Conservation (phyloP, 768 basidiomycete species). For the Phaffia australis region DNA sequence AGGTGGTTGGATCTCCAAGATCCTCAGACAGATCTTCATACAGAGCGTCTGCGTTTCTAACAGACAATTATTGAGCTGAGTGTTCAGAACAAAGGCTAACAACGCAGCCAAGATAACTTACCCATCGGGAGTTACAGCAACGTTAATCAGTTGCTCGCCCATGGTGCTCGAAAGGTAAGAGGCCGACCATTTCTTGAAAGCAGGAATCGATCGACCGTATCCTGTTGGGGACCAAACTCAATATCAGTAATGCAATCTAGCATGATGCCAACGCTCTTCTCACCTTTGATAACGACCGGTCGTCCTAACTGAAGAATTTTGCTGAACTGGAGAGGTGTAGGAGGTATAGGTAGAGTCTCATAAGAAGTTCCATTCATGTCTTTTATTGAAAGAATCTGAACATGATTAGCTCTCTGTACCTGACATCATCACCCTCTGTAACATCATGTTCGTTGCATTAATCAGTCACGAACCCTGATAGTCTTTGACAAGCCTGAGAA, state of each 20-base stretch:
- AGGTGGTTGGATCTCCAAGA: slow-evolving; percentile 48
- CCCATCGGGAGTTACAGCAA: slow-evolving; percentile 80
- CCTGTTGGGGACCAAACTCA: slow-evolving; percentile 1
- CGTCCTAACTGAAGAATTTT: slow-evolving; percentile 56
- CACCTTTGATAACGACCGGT: slow-evolving; percentile 63
- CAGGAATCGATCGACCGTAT: slow-evolving; percentile 32
- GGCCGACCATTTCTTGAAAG: slow-evolving; percentile 52
- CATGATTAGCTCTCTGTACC: not conserved
- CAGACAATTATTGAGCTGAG: slow-evolving; percentile 22
- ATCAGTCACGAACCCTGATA: slow-evolving; percentile 14
- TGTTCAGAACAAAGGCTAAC: not conserved
- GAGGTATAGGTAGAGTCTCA: slow-evolving; percentile 44
- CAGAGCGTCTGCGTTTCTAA: slow-evolving; percentile 42
- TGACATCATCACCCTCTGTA: not conserved
- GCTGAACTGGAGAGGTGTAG: slow-evolving; percentile 59
- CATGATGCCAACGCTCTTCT: slow-evolving; percentile 5
- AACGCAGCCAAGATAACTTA: slow-evolving; percentile 36
- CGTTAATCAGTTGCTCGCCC: slow-evolving; percentile 50
- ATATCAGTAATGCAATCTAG: not conserved
- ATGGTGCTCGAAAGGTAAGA: slow-evolving; percentile 52
- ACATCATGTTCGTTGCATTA: not conserved
- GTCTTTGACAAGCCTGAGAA: slow-evolving; percentile 14
- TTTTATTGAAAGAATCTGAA: not conserved
- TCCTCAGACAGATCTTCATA: slow-evolving; percentile 59
- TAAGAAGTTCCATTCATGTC: slow-evolving; percentile 29